Evolutionary conservation across 345 rosid species (phyloP).

Genomic region (Gossypium arboreum): DNA sequence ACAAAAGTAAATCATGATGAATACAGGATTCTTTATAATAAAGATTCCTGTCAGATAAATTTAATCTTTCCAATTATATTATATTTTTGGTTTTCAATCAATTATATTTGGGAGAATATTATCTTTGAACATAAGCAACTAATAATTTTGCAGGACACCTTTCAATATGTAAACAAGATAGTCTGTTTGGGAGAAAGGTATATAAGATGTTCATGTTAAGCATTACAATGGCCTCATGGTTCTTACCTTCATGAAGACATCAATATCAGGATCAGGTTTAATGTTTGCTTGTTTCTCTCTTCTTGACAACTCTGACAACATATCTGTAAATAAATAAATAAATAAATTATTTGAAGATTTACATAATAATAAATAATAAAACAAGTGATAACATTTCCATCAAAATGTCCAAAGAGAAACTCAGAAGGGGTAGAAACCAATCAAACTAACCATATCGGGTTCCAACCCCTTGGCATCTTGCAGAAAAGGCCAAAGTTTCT

Average conservation of each 20-base stretch:
- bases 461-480: slow-evolving; percentile 85
- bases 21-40: background rate
- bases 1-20: background rate
- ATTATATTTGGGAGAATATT: background rate
- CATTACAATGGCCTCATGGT: background rate
- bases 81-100: background rate
- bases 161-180: background rate
- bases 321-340: background rate
- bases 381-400: background rate
- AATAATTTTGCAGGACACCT: too few species aligned
- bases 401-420: background rate
- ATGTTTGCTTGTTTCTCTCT: slow-evolving; percentile 69
- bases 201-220: background rate
- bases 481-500: slow-evolving; percentile 83
- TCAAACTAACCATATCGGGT: slow-evolving; percentile 38
- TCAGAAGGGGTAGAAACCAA: background rate
- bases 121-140: too few species aligned
- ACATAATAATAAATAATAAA: too few species aligned
- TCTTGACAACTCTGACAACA: slow-evolving; percentile 12
- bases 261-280: slow-evolving; percentile 77
- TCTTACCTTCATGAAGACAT: slow-evolving; percentile 78
- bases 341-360: background rate
- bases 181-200: background rate
- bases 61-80: background rate
- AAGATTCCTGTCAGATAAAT: background rate